phyloP scores from a whole-genome alignment of 129 eudicot species.

The Chrysanthemum makinoi region DNA sequence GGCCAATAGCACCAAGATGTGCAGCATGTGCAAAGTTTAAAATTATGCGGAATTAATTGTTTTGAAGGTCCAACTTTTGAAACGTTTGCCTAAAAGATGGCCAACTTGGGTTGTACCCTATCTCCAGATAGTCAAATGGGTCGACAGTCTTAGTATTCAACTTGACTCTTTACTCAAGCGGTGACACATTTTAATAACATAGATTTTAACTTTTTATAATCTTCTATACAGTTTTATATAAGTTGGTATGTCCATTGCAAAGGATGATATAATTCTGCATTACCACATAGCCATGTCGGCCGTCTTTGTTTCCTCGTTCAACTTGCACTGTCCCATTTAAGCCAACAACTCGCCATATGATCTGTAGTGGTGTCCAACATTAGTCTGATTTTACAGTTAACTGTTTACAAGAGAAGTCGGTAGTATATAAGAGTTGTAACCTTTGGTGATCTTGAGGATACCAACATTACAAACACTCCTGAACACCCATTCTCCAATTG shows the following conservation, averaged over 20 bases:
- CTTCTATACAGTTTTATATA: not conserved
- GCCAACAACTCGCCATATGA: conserved; percentile 89
- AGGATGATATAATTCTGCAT: not conserved
- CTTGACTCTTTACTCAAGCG: too few species aligned
- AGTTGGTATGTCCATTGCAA: not conserved
- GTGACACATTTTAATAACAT: too few species aligned
- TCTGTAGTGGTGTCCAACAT: conserved; percentile 30
- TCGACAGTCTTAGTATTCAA: not conserved
- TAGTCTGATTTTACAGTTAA: not conserved
- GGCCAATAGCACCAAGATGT: conserved; percentile 16
- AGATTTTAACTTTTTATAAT: too few species aligned
- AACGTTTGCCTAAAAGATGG: not conserved
- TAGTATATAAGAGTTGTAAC: conserved; percentile 14
- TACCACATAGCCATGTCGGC: conserved; percentile 81
- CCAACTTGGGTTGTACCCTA: not conserved
- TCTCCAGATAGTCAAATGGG: not conserved
- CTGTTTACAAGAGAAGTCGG: not conserved
- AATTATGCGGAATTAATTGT: not conserved
- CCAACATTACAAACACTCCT: conserved; percentile 46
- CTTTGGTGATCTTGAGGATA: conserved; percentile 41
- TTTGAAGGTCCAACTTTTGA: not conserved
- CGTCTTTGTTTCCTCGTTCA: conserved; percentile 78
- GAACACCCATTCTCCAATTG: conserved; percentile 43
- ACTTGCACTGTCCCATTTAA: conserved; percentile 87
- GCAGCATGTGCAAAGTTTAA: conserved; percentile 3